Evolutionary conservation across 768 basidiomycete genomes (phyloP).

Genomic region (Suillus tomentosus): DNA sequence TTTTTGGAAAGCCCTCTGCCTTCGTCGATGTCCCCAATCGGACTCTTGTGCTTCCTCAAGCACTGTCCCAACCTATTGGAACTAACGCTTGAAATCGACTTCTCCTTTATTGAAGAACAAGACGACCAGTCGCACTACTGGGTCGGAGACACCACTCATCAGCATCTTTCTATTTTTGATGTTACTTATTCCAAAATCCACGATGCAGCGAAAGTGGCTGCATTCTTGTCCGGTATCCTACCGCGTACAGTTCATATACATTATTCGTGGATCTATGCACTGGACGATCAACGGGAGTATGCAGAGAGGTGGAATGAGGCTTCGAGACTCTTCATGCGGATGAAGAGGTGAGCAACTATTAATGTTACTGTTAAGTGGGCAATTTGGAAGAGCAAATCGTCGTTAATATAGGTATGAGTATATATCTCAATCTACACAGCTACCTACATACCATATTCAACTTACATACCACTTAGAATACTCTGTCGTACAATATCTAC

Average conservation of each 20-base stretch:
- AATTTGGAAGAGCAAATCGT: background rate
- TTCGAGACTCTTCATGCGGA: slow-evolving; percentile 22
- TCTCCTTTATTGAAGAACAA: slow-evolving; percentile 17
- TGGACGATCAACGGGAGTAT: slow-evolving; percentile 16
- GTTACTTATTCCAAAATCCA: slow-evolving; percentile 22
- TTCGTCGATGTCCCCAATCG: slow-evolving; percentile 17
- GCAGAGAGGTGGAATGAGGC: slow-evolving; percentile 27
- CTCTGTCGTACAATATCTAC: background rate
- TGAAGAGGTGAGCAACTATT: background rate
- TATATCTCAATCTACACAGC: background rate
- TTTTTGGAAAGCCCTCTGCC: background rate
- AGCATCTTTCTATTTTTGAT: slow-evolving; percentile 8
- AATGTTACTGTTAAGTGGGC: background rate
- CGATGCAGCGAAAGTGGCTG: slow-evolving; percentile 22
- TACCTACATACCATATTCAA: background rate
- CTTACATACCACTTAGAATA: background rate
- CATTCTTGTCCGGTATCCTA: slow-evolving; percentile 30
- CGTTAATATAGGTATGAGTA: background rate
- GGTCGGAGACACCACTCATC: slow-evolving; percentile 2
- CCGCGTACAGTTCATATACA: slow-evolving; percentile 18
- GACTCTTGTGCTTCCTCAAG: slow-evolving; percentile 25
- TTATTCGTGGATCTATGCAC: slow-evolving; percentile 17
- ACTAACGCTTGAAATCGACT: slow-evolving; percentile 25
- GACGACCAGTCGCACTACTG: slow-evolving; percentile 11
- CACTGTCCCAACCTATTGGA: slow-evolving; percentile 14